Evolutionary conservation across 345 rosid genomes (phyloP), one percentile per base, ranked within the genome.

Genomic region (Populus tremula): DNA sequence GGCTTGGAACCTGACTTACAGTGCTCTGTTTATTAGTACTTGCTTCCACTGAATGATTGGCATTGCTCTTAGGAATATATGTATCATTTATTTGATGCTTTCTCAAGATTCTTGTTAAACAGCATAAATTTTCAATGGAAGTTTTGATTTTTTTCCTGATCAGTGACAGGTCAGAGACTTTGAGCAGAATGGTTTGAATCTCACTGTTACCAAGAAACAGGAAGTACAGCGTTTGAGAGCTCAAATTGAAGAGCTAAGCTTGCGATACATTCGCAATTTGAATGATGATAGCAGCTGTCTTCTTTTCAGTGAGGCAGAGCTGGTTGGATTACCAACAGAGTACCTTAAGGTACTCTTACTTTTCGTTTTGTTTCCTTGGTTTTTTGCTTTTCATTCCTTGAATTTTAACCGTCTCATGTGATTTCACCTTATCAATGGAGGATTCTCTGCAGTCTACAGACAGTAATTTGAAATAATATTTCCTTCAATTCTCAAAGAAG

Each of bases 101-200:
- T 68, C 5, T 39, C 35, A 49, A 63, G 39, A 16, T 69, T 35
- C 68, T 21, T 72, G 29, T 75, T 64, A 25, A 79, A 66, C 61
- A 76, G 71, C 29, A 18, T 75, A 50, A 72, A 50, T 68, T 69
- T 79, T 81, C 75, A 77, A 64, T 76, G 12, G 80, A 82, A 76
- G 54, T 81, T 45, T 83, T 89, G 87, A 87, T 85, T 73, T 67
- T 27, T 81, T 86, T 84, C 84, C 81, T 81, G 78, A 86, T 86
- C 91, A 89, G 94, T 96, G 97, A 93, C 98, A 93, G 98, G 90
- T 96, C 67, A 91, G 86, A 87, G 97, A 96, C 76, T 93, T 91
- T 43, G 98, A 96, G 90, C 79, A 86, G 78, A 93, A 87, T 87
- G 99, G 98, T 81, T 80, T 93, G 82, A 87, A 91, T 85, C 99